These are phyloP conservation scores for Hericium alpestre DNA, from an alignment of 768 basidiomycete genomes.

Conservation along the genomic window DNA sequence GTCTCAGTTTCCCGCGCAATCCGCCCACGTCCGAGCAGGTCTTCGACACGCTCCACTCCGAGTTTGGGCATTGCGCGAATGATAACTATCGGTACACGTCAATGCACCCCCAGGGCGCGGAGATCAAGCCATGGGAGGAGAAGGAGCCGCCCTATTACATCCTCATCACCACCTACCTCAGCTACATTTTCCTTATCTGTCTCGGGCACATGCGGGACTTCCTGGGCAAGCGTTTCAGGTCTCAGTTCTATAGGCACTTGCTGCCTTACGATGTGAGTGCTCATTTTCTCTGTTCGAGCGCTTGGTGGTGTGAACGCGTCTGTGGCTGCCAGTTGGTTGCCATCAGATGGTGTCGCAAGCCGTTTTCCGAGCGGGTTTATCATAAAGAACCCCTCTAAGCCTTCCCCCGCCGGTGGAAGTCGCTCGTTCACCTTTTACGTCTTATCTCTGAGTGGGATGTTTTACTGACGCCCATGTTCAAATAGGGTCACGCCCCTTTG, in stretches of 20 bases:
- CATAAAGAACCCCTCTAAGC: background rate
- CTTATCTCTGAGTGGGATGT: conserved; percentile 3
- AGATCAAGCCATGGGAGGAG: conserved; percentile 46
- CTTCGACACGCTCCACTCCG: conserved; percentile 72
- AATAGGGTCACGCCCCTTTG: conserved; percentile 88
- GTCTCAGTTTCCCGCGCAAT: conserved; percentile 47
- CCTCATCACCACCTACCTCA: conserved; percentile 83
- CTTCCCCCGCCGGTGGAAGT: background rate
- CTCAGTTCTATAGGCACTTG: conserved; percentile 66
- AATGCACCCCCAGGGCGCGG: conserved; percentile 40
- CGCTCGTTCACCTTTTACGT: conserved; percentile 4
- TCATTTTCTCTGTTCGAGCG: conserved; percentile 4
- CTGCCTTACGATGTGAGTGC: conserved; percentile 73
- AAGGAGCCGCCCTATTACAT: conserved; percentile 91
- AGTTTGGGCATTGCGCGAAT: conserved; percentile 87
- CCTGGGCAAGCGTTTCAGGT: conserved; percentile 73
- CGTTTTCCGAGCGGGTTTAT: background rate
- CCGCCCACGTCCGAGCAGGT: conserved; percentile 76
- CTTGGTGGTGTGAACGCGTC: background rate
- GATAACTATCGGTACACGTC: conserved; percentile 62
- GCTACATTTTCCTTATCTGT: conserved; percentile 85
- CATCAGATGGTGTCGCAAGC: background rate
- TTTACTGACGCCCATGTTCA: background rate
- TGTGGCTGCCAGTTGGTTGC: background rate
- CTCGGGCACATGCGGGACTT: conserved; percentile 94